Base-by-base conservation (phyloP, 2,329 filamentous ascomycete genomes). In the Epichloe hybrida region DNA sequence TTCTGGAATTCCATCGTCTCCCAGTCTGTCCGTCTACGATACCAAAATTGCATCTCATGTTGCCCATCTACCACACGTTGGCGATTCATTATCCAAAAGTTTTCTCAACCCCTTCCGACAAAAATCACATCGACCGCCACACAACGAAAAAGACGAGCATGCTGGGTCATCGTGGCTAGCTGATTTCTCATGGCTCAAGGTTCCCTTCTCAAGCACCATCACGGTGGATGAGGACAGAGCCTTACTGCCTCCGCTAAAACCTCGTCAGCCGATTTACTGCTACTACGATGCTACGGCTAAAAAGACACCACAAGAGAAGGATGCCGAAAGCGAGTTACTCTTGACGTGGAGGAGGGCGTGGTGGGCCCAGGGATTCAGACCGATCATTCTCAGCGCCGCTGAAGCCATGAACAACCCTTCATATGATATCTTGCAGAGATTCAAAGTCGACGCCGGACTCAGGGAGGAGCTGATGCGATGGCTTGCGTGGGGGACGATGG, bases 401-500 rank as follows among this genome's bases (percentile, higher is more conserved):
- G 91, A 97, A 63, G 89, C 90, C 17, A 85, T 83, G 73, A 82
- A 81, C 61, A 93, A 95, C 62, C 86, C 86, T 1, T 69, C 86
- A 20, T 95, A 91, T 63, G 74, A 81, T 56, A 73, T 82, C 49
- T 70, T 95, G 49, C 83, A 89, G 64, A 66, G 66, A 37, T 66
- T 80, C 52, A 69, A 79, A n/a, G 61, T 89, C 34, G 74, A 82
- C n/a, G 63, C 73, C 0, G 71, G 69, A 1, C 66, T 93, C 53
- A 82, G 84, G 64, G 71, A 69, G 13, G 87, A 94, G 55, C 61
- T 96, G 35, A 82, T 87, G 73, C 76, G 85, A 56, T 96, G 89
- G 89, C 70, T 96, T 54, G 91, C 91, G 0, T 98, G 91, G 90
- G 88, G 88, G 50, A 83, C 84, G 53, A 93, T 95, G 87, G 84